Conservation (phyloP, 2,329 filamentous ascomycete species). For the Fusarium abutilonis region DNA sequence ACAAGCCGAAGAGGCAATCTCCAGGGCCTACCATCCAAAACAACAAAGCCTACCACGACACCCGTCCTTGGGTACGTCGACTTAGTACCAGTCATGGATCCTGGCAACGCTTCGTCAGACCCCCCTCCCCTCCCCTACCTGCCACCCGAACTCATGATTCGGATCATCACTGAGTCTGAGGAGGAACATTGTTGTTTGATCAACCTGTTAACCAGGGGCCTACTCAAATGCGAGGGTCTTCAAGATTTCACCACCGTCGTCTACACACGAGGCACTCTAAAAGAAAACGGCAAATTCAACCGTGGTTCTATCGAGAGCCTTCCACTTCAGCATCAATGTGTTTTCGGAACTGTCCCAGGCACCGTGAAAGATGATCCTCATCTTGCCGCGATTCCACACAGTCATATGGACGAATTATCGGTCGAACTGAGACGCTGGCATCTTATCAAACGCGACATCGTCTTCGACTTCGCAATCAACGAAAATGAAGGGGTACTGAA, state of each 20-base stretch:
- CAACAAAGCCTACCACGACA: background rate
- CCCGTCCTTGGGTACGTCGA: background rate
- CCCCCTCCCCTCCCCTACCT: background rate
- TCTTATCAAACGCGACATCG: background rate
- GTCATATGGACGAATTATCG: background rate
- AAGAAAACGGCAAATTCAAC: background rate
- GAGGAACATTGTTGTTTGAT: background rate
- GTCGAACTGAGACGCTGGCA: background rate
- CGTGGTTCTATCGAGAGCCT: background rate
- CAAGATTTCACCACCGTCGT: background rate
- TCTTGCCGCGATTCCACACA: background rate
- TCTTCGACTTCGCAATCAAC: background rate
- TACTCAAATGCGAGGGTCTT: background rate
- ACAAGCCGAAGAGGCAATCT: background rate
- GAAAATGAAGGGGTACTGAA: background rate
- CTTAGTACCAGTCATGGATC: background rate
- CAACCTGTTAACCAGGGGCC: background rate
- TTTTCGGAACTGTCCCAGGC: background rate
- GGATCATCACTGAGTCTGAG: background rate
- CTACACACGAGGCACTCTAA: background rate
- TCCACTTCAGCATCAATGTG: background rate
- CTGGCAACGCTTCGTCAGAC: background rate
- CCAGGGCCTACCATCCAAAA: background rate
- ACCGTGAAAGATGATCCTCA: too few species aligned
- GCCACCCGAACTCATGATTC: background rate